Base-by-base conservation (phyloP, 2,329 filamentous ascomycete genomes). In the Arachnopeziza araneosa region DNA sequence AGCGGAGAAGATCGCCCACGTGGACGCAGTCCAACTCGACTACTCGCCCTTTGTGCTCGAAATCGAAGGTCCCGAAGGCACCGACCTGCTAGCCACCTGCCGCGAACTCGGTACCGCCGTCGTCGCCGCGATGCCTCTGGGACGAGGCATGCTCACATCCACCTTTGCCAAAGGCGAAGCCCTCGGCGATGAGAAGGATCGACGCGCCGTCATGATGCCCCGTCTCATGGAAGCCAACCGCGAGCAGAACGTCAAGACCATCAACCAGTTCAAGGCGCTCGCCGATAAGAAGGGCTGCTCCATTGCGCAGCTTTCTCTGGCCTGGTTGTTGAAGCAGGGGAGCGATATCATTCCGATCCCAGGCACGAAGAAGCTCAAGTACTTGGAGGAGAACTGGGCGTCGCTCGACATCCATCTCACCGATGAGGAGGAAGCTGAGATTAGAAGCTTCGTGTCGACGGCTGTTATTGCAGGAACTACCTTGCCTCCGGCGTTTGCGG, bases 271-370 rank as follows among this genome's bases (percentile, higher is more conserved):
- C 59, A 69, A 73, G 2, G 73, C 68, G 5, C 67, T 87, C 6
- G 83, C 83, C 0, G 72, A 77, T 50, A 75, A 73, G 62, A 87
- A 88, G 72, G 78, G 69, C 3, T 77, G 76, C 52, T 85, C 85
- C 0, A 66, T 83, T 0, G 77, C 77, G 1, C 81, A 90, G 68
- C 69, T 90, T 32, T 80, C 83, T 1, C 74, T 89, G 26, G 85
- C 85, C 0, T 89, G 86, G 85, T 66, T 89, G 59, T 66, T 86
- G 64, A 79, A 79, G 3, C 84, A 88, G 66, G 83, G 82, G 0
- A 76, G 80, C 1, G 81, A 86, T 64, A 75, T 88, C 55, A 80
- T 85, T 66, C 83, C 86, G 0, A 88, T 82, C 55, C 83, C 78
- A 0, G 80, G 79, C 1, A 82, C 79, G 0, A 80, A 77, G 69